These are phyloP conservation scores for Solanum pinnatisectum DNA, from an alignment of 257 asterid genomes.

Conservation along the genomic window DNA sequence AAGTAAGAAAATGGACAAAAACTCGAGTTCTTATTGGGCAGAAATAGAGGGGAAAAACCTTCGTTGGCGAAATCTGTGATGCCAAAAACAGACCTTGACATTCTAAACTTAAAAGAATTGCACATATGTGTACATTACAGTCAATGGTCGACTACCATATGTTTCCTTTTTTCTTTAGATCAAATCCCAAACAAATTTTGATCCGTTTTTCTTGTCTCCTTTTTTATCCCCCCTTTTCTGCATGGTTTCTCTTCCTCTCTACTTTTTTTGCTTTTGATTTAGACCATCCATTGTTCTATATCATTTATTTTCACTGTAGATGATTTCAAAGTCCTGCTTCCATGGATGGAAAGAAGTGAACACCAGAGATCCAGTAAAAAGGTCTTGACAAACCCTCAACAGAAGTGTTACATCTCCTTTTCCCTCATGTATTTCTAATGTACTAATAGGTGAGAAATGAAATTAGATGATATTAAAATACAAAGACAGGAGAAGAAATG, in stretches of 20 bases:
- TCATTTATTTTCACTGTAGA: neutral
- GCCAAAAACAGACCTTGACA: neutral
- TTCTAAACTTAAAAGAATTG: neutral
- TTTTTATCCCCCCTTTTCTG: neutral
- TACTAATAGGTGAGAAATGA: neutral
- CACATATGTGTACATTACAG: neutral
- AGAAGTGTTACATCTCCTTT: neutral
- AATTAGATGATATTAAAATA: neutral
- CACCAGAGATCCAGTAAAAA: neutral
- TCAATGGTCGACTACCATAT: neutral
- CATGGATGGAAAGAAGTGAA: neutral
- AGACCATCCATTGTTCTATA: neutral
- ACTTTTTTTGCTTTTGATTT: neutral
- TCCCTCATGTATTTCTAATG: neutral
- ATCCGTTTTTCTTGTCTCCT: neutral
- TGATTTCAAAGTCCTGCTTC: neutral
- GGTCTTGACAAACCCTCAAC: neutral
- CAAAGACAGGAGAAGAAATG: neutral
- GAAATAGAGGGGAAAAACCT: neutral
- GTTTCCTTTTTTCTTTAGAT: neutral
- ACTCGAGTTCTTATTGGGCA: neutral
- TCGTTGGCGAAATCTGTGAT: neutral
- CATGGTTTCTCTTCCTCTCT: neutral
- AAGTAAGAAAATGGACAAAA: neutral
- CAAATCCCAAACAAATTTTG: neutral